Evolutionary conservation across 1,284 basidiomycete genomes (phyloP), one percentile per base, ranked within the genome.

Genomic region (Naganishia sp.): DNA sequence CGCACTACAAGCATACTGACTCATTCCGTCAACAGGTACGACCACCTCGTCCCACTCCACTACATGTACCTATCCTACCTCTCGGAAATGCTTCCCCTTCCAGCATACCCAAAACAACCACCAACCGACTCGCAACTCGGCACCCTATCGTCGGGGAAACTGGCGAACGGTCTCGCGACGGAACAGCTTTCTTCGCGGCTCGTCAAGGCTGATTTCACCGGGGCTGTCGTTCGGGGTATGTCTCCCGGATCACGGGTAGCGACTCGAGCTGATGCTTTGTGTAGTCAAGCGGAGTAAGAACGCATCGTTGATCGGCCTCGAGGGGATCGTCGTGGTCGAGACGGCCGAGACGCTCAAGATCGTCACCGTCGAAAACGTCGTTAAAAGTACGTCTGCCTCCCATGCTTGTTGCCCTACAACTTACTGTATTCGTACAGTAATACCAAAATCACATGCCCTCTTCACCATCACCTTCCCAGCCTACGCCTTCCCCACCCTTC

Each of bases 151-250:
- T 71, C 76, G 35, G 55, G 47, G 21, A 69, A 67, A 60, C 67
- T 71, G 4, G 65, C 71, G 39, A 68, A 68, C 41, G 67, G 67
- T 4, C 42, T 72, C 2, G 70, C 70, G 1, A 45, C 70, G 18
- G 77, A 79, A 47, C 63, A 67, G 0, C 58, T 78, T 35, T 70
- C 73, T 45, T 67, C 72, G 51, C 80, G 80, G 68, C 69, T 83
- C 11, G 71, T 79, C 54, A 83, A 83, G 71, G 79, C 81, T 1
- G 82, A 82, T 67, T 78, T 82, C 39, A 80, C 80, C 7, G 82
- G 82, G 13, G 73, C 76, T n/a, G n/a, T 6, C 46, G 18, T 31
- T 4, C 28, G 23, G 18, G 46, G 23, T 39, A 46, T 47, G 23
- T 58, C 56, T 25, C 10, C 4, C 45, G 11, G 31, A 18, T 35